These are phyloP conservation scores for Dichotomocladium elegans DNA, from an alignment of 371 early-diverging fungal species.

Conservation along the genomic window DNA sequence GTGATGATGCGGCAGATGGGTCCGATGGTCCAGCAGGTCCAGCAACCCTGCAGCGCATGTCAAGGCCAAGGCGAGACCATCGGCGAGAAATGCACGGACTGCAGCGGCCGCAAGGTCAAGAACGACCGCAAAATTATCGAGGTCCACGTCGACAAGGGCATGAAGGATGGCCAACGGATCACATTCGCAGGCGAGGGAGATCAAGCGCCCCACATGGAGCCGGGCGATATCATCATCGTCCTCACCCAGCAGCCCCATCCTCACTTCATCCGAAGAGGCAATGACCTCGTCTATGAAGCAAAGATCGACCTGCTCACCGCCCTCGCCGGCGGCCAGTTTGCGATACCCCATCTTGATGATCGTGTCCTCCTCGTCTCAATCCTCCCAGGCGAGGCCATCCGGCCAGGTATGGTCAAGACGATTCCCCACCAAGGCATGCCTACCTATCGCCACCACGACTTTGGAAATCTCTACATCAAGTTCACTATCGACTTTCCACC, in stretches of 20 bases:
- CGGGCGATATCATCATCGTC: conserved; percentile 89
- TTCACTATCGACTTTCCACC: conserved; percentile 91
- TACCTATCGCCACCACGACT: conserved; percentile 83
- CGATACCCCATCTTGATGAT: conserved; percentile 88
- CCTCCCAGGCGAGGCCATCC: conserved; percentile 91
- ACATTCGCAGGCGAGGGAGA: conserved; percentile 91
- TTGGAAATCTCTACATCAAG: conserved; percentile 86
- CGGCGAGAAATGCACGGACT: conserved; percentile 79
- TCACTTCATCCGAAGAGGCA: conserved; percentile 85
- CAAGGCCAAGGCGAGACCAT: conserved; percentile 88
- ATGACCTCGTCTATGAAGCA: conserved; percentile 78
- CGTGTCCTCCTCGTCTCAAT: conserved; percentile 82
- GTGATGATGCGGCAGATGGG: conserved; percentile 91
- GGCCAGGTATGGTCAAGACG: conserved; percentile 71
- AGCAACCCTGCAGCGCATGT: conserved; percentile 89
- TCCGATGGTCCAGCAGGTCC: conserved; percentile 97
- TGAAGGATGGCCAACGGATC: conserved; percentile 94
- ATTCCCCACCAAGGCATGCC: conserved; percentile 94
- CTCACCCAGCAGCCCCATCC: conserved; percentile 87
- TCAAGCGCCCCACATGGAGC: conserved; percentile 68
- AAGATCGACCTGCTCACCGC: conserved; percentile 92
- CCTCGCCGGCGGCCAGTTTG: conserved; percentile 87
- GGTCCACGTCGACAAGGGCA: conserved; percentile 89
- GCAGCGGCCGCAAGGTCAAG: conserved; percentile 82
- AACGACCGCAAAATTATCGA: conserved; percentile 80